Evolutionary conservation across 2,329 filamentous ascomycete genomes (phyloP).

Genomic region (Aspergillus chevalieri): DNA sequence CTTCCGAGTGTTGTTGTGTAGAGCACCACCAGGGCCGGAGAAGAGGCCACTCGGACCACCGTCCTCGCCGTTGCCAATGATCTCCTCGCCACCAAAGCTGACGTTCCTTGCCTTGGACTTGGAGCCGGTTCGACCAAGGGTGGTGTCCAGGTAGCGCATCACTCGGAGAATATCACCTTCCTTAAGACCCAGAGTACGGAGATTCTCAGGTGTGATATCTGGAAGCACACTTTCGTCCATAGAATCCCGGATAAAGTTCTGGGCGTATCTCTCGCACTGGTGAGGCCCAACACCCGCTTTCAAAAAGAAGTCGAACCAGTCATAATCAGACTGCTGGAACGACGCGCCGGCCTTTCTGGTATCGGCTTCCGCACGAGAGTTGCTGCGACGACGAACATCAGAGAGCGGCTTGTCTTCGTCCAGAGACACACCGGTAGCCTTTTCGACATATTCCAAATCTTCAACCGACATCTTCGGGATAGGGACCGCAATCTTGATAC

Average conservation of each 20-base stretch:
- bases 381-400: slow-evolving; percentile 59
- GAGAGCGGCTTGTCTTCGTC: slow-evolving; percentile 90
- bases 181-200: slow-evolving; percentile 85
- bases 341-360: slow-evolving; percentile 37
- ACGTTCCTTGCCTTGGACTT: slow-evolving; percentile 53
- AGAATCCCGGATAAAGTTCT: slow-evolving; percentile 81
- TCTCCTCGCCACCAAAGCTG: slow-evolving; percentile 48
- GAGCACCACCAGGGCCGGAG: slow-evolving; percentile 80
- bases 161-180: slow-evolving; percentile 96
- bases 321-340: slow-evolving; percentile 59
- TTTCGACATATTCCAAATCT: slow-evolving; percentile 92
- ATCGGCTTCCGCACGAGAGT: slow-evolving; percentile 24
- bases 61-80: slow-evolving; percentile 54
- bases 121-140: slow-evolving; percentile 59
- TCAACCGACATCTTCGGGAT: slow-evolving; percentile 91
- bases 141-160: slow-evolving; percentile 79
- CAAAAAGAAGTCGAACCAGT: slow-evolving; percentile 99
- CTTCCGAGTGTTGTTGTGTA: slow-evolving; percentile 93
- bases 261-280: slow-evolving; percentile 88
- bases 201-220: slow-evolving; percentile 75
- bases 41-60: slow-evolving; percentile 67
- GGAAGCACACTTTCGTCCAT: slow-evolving; percentile 93
- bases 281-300: slow-evolving; percentile 86
- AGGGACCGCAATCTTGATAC: slow-evolving; percentile 95
- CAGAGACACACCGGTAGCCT: slow-evolving; percentile 75